Conservation (phyloP, 2,329 filamentous ascomycete genomes). For the Sporothrix phasma region DNA sequence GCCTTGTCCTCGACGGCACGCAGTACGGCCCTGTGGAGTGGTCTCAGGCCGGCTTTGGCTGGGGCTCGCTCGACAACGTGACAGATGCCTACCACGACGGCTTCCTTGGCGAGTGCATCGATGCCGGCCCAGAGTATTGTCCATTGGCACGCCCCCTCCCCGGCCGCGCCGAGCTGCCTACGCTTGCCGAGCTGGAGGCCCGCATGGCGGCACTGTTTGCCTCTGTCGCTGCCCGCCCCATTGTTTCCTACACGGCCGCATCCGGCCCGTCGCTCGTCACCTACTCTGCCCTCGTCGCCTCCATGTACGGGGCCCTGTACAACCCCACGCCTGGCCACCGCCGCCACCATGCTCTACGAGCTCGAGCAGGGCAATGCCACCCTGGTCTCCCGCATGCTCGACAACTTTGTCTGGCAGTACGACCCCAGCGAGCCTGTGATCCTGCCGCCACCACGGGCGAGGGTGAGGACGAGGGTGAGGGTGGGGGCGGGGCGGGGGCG, state of each 20-base stretch:
- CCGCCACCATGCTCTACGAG: slow-evolving; percentile 34
- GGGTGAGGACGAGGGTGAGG: not conserved
- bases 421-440: slow-evolving; percentile 25
- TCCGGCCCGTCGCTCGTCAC: slow-evolving; percentile 37
- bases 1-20: slow-evolving; percentile 40
- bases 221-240: slow-evolving; percentile 30
- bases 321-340: slow-evolving; percentile 32
- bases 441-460: not conserved
- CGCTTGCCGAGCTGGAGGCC: slow-evolving; percentile 27
- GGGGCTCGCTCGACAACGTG: slow-evolving; percentile 38
- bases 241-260: slow-evolving; percentile 29
- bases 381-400: slow-evolving; percentile 31
- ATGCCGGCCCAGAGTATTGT: slow-evolving; percentile 37
- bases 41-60: slow-evolving; percentile 36
- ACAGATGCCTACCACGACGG: slow-evolving; percentile 41
- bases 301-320: slow-evolving; percentile 36
- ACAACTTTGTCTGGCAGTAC: slow-evolving; percentile 31
- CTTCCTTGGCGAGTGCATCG: slow-evolving; percentile 40
- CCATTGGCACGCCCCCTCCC: slow-evolving; percentile 30
- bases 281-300: slow-evolving; percentile 32
- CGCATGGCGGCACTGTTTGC: slow-evolving; percentile 32
- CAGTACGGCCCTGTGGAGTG: slow-evolving; percentile 39
- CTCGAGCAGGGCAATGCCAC: slow-evolving; percentile 38
- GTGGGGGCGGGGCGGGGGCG: no score
- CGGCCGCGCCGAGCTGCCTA: slow-evolving; percentile 18